Percentiles rank a stretch among this genome's conserved stretches.
These are phyloP conservation scores for Leccinum arenicola DNA, from an alignment of 768 basidiomycete genomes.

Conservation along the genomic window DNA sequence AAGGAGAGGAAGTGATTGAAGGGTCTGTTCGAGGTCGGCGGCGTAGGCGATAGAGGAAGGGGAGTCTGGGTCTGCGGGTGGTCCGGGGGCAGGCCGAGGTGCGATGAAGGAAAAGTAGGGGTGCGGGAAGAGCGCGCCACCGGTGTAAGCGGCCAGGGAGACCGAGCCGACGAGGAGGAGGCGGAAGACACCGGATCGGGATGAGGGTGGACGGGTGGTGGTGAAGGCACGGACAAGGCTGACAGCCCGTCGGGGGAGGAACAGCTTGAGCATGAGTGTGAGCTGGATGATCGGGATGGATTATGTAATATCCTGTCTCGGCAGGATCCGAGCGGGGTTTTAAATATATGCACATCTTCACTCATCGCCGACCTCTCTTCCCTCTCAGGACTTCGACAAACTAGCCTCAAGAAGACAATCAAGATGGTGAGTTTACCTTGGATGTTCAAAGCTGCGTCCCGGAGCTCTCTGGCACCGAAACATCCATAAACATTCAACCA, in stretches of 20 bases:
- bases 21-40: conserved; percentile 57
- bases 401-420: conserved; percentile 39
- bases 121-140: conserved; percentile 73
- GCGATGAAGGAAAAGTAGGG: conserved; percentile 63
- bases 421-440: conserved; percentile 51
- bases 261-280: neutral
- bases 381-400: conserved; percentile 20
- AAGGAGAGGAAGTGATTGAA: conserved; percentile 67
- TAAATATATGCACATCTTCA: neutral
- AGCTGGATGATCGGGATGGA: neutral
- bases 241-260: conserved; percentile 8
- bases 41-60: conserved; percentile 57
- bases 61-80: conserved; percentile 50
- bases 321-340: conserved; percentile 24
- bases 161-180: conserved; percentile 22
- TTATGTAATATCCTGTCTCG: conserved; percentile 14
- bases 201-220: conserved; percentile 1
- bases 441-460: conserved; percentile 23
- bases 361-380: neutral
- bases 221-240: conserved; percentile 18
- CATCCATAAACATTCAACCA: conserved; percentile 30
- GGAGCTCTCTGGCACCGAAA: conserved; percentile 40
- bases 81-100: conserved; percentile 74
- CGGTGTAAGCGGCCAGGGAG: conserved; percentile 37
- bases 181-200: conserved; percentile 11